Conservation (phyloP, 2,329 filamentous ascomycete species). For the Diatrype stigma region DNA sequence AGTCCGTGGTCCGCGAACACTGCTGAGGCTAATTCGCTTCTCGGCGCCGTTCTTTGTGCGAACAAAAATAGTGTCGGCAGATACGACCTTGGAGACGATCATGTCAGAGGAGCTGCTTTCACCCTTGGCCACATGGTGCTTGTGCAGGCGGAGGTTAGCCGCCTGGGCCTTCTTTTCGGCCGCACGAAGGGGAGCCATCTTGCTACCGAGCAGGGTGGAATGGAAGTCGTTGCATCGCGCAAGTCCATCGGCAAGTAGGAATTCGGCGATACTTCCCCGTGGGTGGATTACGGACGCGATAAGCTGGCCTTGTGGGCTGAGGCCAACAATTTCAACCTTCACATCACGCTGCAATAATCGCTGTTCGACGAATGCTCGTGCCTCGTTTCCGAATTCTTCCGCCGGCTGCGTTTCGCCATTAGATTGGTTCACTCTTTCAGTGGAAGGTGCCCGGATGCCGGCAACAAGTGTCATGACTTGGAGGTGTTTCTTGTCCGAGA, state of each 20-base stretch:
- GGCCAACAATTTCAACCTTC: constrained; percentile 76
- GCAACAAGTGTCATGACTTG: constrained; percentile 87
- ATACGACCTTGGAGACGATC: constrained; percentile 78
- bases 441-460: constrained; percentile 84
- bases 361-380: constrained; percentile 80
- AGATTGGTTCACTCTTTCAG: constrained; percentile 74
- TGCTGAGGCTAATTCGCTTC: constrained; percentile 88
- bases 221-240: constrained; percentile 95
- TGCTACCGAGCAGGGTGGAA: constrained; percentile 81
- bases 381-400: constrained; percentile 87
- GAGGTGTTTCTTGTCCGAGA: constrained; percentile 78
- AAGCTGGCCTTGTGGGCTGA: constrained; percentile 87
- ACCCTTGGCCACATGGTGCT: constrained; percentile 70
- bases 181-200: constrained; percentile 80
- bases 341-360: constrained; percentile 83
- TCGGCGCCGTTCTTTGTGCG: constrained; percentile 80
- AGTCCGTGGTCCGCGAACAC: constrained; percentile 86
- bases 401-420: constrained; percentile 78
- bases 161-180: constrained; percentile 84
- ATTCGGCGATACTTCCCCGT: constrained; percentile 86
- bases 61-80: constrained; percentile 83
- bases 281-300: constrained; percentile 85
- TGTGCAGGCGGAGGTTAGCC: constrained; percentile 74
- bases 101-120: constrained; percentile 68
- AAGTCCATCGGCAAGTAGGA: constrained; percentile 82